phyloP scores from a whole-genome alignment of 169 alveolate genomes.

The Ichthyophthirius multifiliis region DNA sequence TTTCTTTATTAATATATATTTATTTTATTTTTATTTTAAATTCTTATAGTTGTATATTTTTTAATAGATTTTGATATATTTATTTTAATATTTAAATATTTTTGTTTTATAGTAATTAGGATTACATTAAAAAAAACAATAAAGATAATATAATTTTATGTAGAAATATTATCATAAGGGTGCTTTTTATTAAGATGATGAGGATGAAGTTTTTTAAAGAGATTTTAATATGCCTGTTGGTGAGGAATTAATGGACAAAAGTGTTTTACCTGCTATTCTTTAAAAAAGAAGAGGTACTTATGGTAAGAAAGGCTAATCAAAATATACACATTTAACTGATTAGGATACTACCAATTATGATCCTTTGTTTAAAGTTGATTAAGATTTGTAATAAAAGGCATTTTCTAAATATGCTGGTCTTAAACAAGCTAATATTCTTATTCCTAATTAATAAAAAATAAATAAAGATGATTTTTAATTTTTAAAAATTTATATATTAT shows the following conservation, averaged over 20 bases:
- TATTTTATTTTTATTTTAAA: no score
- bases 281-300: constrained; percentile 36
- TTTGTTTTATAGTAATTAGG: not conserved
- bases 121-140: constrained; percentile 43
- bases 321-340: constrained; percentile 36
- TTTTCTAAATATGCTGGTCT: constrained; percentile 19
- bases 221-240: constrained; percentile 84
- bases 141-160: constrained; percentile 62
- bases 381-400: constrained; percentile 9
- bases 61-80: constrained; percentile 67
- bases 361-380: constrained; percentile 33
- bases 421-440: not conserved
- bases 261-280: constrained; percentile 14
- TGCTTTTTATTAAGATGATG: constrained; percentile 71
- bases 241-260: constrained; percentile 63
- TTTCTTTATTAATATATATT: no score
- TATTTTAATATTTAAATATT: not conserved
- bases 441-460: no score
- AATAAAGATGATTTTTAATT: no score
- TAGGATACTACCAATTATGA: constrained; percentile 36
- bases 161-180: constrained; percentile 83
- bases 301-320: constrained; percentile 27
- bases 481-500: no score
- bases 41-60: no score
- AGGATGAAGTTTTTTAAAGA: constrained; percentile 67